Percentiles rank a stretch among this genome's conserved stretches.
Conservation (phyloP, 495 filamentous ascomycete genomes). For the Glonium stellatum region DNA sequence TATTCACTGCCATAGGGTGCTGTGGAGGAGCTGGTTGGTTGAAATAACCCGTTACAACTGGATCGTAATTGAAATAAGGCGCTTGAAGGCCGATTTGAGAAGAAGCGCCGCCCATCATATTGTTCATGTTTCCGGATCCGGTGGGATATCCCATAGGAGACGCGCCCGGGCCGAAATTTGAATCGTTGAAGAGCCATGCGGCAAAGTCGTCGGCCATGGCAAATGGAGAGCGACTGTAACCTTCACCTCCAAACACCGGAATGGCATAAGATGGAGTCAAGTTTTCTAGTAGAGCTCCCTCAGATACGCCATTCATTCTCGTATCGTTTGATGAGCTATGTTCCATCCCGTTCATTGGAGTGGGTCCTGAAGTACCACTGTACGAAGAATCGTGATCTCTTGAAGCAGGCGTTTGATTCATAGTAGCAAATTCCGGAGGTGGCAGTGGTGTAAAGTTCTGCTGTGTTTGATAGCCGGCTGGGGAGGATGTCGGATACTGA, state of each 20-base stretch:
- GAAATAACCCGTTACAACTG: constrained; percentile 24
- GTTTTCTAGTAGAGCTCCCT: constrained; percentile 48
- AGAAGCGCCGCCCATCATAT: constrained; percentile 7
- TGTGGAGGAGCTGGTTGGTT: constrained; percentile 38
- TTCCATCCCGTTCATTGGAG: constrained; percentile 22
- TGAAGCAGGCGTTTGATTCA: constrained; percentile 7
- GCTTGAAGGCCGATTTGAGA: constrained; percentile 29
- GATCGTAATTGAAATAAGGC: constrained; percentile 33
- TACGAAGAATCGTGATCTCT: constrained; percentile 23
- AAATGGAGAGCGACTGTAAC: constrained; percentile 76
- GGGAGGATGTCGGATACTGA: constrained; percentile 15
- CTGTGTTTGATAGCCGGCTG: constrained; percentile 22
- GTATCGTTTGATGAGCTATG: constrained; percentile 14
- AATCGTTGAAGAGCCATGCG: constrained; percentile 79
- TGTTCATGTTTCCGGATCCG: constrained; percentile 3
- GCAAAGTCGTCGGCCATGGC: constrained; percentile 89
- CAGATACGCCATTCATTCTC: constrained; percentile 37
- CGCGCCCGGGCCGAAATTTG: constrained; percentile 25
- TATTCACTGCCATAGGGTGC: constrained; percentile 88
- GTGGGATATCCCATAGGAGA: constrained; percentile 25
- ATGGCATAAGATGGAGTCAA: constrained; percentile 62
- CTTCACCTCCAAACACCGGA: constrained; percentile 78
- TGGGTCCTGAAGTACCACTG: constrained; percentile 22
- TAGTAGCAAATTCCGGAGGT: constrained; percentile 21
- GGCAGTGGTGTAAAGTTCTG: constrained; percentile 27